Evolutionary conservation across 2,329 filamentous ascomycete genomes (phyloP), one percentile per base, ranked within the genome.

Genomic region (Claviceps quebecensis): DNA sequence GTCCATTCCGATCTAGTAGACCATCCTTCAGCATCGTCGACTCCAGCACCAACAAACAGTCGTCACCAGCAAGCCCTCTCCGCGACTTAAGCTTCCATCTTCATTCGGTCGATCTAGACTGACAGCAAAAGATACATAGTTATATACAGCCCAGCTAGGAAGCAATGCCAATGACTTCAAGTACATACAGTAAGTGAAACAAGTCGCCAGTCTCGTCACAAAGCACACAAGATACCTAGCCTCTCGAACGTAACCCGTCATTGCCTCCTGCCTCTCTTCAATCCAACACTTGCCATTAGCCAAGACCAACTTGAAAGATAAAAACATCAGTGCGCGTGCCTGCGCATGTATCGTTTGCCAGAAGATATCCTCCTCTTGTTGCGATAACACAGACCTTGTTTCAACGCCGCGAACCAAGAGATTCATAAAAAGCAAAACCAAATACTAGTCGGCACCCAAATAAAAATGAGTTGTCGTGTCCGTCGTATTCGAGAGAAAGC

Each of bases 371-470:
- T 23, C 7, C 38, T 26, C 41, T 45, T 8, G 4, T 22, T 34
- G 13, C 22, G 16, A 40, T 13, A 23, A 40, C n/a, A 44, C 14
- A 53, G 43, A 37, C 47, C 45, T 41, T 34, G 45, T 38, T 47
- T 13, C 56, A 55, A 53, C 51, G 45, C 48, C 51, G 38, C 13
- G 22, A 53, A 45, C 44, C 51, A 55, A 51, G 11, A 45, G n/a
- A 41, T 41, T n/a, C 39, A 29, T 11, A 4, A 22, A 45, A 34
- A 54, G 43, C 51, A 53, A 44, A 48, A 34, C 37, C 52, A 47
- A 51, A 29, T 52, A 49, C 52, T 9, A 34, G n/a, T 17, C 26
- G 26, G 17, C 14, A 17, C 17, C 5, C n/a, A 22, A 17, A 37
- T 37, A 37, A 38, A 40, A 45, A 6, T 16, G 40, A 7, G 14